A percentile compares a stretch with the other conserved stretches of the same genome.
phyloP scores from a whole-genome alignment of 78 protist genomes.

The Pigoraptor vietnamica region DNA sequence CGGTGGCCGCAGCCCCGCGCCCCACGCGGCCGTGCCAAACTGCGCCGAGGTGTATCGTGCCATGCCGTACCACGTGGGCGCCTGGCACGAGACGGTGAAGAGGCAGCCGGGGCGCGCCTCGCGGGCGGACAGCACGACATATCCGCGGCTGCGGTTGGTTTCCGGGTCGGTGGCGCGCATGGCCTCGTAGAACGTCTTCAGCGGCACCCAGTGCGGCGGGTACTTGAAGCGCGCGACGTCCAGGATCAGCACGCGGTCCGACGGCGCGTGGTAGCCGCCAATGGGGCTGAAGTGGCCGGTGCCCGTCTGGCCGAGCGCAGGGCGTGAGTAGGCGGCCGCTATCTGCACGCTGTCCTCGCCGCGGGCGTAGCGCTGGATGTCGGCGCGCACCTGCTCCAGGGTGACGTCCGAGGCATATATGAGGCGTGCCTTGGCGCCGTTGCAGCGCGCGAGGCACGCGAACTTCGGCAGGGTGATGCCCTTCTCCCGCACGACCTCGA shows the following conservation, averaged over 20 bases:
- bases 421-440: constrained; percentile 16
- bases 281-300: constrained; percentile 76
- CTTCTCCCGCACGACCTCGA: constrained; percentile 10
- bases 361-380: background rate
- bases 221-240: constrained; percentile 71
- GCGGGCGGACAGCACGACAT: background rate
- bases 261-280: constrained; percentile 63
- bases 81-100: background rate
- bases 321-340: constrained; percentile 54
- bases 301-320: constrained; percentile 74
- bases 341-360: constrained; percentile 3
- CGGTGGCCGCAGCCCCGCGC: background rate
- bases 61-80: background rate
- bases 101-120: background rate
- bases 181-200: background rate
- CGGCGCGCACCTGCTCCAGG: constrained; percentile 21
- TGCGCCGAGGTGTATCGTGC: background rate
- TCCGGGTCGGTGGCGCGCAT: background rate
- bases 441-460: constrained; percentile 69
- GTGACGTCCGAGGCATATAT: background rate
- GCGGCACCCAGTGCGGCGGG: constrained; percentile 5
- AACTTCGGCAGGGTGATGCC: constrained; percentile 60
- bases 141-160: background rate
- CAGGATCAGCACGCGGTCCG: constrained; percentile 62
- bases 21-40: background rate